Base-by-base conservation (phyloP, 352 stramenopile species). In the Pythium inflatum region DNA sequence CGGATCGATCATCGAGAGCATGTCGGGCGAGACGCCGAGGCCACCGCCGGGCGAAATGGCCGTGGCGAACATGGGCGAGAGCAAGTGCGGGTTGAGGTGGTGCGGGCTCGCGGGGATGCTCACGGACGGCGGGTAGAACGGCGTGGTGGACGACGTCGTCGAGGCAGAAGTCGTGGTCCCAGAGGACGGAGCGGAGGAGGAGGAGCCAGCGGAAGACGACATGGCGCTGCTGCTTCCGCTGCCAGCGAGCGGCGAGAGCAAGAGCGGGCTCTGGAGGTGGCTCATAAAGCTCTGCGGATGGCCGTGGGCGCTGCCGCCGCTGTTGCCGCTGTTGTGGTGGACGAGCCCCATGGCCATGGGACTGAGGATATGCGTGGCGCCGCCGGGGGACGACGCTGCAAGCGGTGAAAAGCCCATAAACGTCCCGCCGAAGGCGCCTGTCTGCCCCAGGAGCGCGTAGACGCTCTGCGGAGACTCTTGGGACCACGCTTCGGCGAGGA, bases 381-480 rank as follows among this genome's bases (percentile, higher is more conserved):
- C 56, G 34, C 33, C 43, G 8, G 61, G 61, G 2, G 62, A 56
- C 22, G 63, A 71, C 9, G 53, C 63, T 11, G 58, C 57, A 33
- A 71, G 71, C 16, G 70, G 56, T 7, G 67, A 61, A n/a, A 80
- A 72, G 22, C 69, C 61, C 34, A 79, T 67, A 48, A 82, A 59
- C 27, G 77, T n/a, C 14, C 38, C 36, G 20, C 56, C 56, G 18
- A 63, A 69, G 28, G 63, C 33, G 28, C 65, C 58, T 30, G 76
- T 34, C 63, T 81, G 73, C 25, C 68, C 57, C 54, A 84, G 58
- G 53, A 87, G 56, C 22, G 75, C 79, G 70, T 85, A 89, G 62
- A 89, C 83, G 46, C 79, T 83, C 51, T 84, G 81, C 14, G 81
- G 79, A 13, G 77, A 78, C 43, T 89, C 81, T 45, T 69, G 63